A percentile compares a stretch with the other conserved stretches of the same genome.
These are phyloP conservation scores for Vanrija sp. DNA, from an alignment of 1,284 basidiomycete genomes.

Conservation along the genomic window DNA sequence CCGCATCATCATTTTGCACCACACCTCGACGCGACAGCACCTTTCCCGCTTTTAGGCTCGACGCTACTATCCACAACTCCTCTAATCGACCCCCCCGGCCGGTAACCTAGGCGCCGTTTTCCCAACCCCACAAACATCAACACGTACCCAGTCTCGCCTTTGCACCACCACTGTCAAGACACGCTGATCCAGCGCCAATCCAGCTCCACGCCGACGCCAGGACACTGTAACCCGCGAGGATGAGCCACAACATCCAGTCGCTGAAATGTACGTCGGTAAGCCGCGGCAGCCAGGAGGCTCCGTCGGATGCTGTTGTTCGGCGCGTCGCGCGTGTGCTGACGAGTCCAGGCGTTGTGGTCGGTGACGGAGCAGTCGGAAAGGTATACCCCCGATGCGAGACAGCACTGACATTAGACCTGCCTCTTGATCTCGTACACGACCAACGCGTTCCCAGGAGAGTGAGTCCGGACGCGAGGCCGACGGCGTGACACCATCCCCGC, in stretches of 20 bases:
- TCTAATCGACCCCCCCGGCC: no score
- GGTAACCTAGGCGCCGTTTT: no score
- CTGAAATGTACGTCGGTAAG: slow-evolving; percentile 15
- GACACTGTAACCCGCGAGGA: background rate
- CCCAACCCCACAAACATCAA: no score
- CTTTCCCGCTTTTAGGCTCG: no score
- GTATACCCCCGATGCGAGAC: slow-evolving; percentile 46
- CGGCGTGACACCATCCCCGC: background rate
- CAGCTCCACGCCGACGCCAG: no score
- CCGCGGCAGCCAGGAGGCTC: background rate
- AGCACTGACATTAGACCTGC: slow-evolving; percentile 36
- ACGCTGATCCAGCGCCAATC: background rate
- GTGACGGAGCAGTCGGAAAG: slow-evolving; percentile 99
- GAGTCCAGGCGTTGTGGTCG: slow-evolving; percentile 72
- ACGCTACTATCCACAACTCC: no score
- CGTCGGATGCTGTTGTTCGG: background rate
- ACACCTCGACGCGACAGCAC: no score
- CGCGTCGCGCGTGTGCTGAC: background rate
- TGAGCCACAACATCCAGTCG: slow-evolving; percentile 20
- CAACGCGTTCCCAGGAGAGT: slow-evolving; percentile 49
- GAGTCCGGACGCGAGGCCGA: slow-evolving; percentile 12
- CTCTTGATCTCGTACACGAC: slow-evolving; percentile 50
- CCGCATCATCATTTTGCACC: no score
- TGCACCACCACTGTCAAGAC: background rate
- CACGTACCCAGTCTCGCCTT: background rate